Evolutionary conservation across 192 early-diverging fungal species (phyloP), one percentile per base, ranked within the genome.

Genomic region (Coemansia sp.): DNA sequence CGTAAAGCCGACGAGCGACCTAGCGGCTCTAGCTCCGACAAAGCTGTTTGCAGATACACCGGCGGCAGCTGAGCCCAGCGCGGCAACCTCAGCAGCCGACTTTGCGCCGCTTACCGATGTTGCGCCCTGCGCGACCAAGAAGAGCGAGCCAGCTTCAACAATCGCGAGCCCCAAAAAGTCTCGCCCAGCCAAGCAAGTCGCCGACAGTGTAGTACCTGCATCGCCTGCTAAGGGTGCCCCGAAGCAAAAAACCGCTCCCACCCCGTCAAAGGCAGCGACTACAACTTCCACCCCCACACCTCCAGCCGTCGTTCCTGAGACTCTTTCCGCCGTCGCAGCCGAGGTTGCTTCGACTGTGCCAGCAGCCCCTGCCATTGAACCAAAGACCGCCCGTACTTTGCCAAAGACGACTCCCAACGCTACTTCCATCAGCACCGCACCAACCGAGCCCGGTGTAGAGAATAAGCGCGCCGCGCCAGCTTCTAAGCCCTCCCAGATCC

Each of bases 1-100:
- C 19, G 25, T 36, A 9, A 49, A 58, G 32, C 14, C 53, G 22
- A 32, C 45, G 11, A 15, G 51, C n/a, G 51, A 22, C 25, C n/a
- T 12, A 1, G 24, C 12, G 20, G 60, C 11, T 6, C 31, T 77
- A 22, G 41, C 65, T 3, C 27, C 64, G 19, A 71, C 69, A 40
- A 64, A 22, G 7, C 60, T 77, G 38, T 77, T 77, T 71, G 53
- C 40, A 40, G n/a, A 40, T 19, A 24, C 12, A 20, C 31, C 40
- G 14, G 57, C n/a, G 35, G 12, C 29, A 6, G 14, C 27, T 4
- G 27, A 32, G 27, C 12, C 51, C 29, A 31, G 29, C 12, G 24
- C 24, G 27, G 47, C n/a, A n/a, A n/a, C n/a, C n/a, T 35, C 27
- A 5, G 29, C 3, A 6, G 51, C 15, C 27, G 70, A 65, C 2